Evolutionary conservation across 1,284 basidiomycete species (phyloP).

Genomic region (Marasmius oreades): DNA sequence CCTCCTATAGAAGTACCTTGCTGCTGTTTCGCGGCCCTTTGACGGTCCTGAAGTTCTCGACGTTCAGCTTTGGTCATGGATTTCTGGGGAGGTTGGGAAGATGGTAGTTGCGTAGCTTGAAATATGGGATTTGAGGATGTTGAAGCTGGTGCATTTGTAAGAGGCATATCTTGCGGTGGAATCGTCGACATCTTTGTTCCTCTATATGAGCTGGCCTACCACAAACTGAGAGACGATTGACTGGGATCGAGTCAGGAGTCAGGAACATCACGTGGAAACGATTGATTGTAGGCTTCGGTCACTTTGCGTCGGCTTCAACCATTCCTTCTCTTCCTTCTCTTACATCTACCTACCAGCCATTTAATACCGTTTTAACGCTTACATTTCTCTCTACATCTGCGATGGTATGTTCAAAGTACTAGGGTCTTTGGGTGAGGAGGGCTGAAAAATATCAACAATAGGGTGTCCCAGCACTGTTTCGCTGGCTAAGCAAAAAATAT

Average conservation of each 20-base stretch:
- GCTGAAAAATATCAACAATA: conserved; percentile 25
- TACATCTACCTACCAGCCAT: not conserved
- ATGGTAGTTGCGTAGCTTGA: conserved; percentile 25
- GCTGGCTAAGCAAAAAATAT: conserved; percentile 96
- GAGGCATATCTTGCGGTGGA: not conserved
- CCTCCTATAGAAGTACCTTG: conserved; percentile 19
- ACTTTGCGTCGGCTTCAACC: not conserved
- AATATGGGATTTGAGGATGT: not conserved
- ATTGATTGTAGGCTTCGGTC: not conserved
- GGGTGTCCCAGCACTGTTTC: conserved; percentile 94
- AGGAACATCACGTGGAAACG: not conserved
- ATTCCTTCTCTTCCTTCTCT: too few relatives aligned
- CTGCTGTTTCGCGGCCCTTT: conserved; percentile 68
- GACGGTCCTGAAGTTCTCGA: conserved; percentile 74
- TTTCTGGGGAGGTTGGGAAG: conserved; percentile 51
- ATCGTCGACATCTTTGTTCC: not conserved
- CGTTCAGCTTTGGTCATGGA: conserved; percentile 77
- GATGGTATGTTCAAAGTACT: not conserved
- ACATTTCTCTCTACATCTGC: not conserved
- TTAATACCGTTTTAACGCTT: not conserved
- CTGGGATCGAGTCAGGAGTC: not conserved
- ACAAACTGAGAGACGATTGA: too few relatives aligned
- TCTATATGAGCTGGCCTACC: too few relatives aligned
- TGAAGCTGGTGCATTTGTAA: not conserved
- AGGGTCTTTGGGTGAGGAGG: not conserved